phyloP scores from a whole-genome alignment of 2,329 filamentous ascomycete genomes.

The Alternaria sp. region DNA sequence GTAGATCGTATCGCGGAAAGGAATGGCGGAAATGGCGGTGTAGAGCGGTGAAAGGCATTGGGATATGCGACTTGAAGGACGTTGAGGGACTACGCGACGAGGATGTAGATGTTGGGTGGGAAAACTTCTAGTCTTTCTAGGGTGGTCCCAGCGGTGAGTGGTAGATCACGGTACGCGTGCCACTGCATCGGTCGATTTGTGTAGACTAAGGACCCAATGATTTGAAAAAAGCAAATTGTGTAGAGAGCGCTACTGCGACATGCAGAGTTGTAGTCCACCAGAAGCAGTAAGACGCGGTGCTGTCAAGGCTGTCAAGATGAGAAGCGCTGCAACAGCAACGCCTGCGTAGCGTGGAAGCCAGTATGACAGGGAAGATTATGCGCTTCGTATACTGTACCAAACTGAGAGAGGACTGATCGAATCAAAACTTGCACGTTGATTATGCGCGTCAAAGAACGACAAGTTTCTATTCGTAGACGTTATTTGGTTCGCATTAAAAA shows the following conservation, averaged over 20 bases:
- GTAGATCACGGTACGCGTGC: not conserved
- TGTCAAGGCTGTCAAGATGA: not conserved
- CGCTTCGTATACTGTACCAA: not conserved
- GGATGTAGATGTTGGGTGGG: not conserved
- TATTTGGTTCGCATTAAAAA: conserved; percentile 3
- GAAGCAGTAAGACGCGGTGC: conserved; percentile 6
- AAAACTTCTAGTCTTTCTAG: not conserved
- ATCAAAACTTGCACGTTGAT: not conserved
- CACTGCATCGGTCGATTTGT: conserved; percentile 14
- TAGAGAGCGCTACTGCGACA: conserved; percentile 1
- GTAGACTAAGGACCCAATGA: conserved; percentile 1
- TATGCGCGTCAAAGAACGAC: not conserved
- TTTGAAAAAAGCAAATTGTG: conserved; percentile 8
- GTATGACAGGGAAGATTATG: not conserved
- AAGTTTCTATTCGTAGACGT: conserved; percentile 1
- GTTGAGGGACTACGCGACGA: conserved; percentile 1
- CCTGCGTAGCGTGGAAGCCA: not conserved
- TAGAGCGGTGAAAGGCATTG: conserved; percentile 30
- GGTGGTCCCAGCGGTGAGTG: conserved; percentile 6
- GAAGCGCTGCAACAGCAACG: not conserved
- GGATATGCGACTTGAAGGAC: conserved; percentile 1
- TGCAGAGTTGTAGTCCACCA: conserved; percentile 15
- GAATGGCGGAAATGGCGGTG: conserved; percentile 24
- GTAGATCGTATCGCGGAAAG: conserved; percentile 13
- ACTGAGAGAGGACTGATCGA: not conserved